A percentile compares a stretch with the other conserved stretches of the same genome.
Evolutionary conservation across 257 asterid species (phyloP).

Genomic region (Solanum chiquidenum): DNA sequence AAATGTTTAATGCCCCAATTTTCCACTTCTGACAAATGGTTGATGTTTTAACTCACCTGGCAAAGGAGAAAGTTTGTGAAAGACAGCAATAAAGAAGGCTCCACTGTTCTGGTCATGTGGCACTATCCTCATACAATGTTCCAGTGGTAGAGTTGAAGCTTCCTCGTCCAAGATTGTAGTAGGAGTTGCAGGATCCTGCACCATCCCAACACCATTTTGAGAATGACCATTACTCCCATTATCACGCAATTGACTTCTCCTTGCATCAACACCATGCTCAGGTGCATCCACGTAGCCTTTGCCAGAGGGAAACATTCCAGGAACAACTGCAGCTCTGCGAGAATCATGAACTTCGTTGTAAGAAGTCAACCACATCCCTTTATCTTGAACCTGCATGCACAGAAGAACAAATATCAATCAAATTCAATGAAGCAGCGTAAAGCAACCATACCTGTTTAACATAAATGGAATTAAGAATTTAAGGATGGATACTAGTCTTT

Average conservation of each 20-base stretch:
- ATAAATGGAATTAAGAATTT: neutral
- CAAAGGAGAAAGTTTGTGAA: conserved; percentile 53
- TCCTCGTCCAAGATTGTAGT: conserved; percentile 42
- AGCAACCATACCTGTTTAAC: neutral
- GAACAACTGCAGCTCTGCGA: conserved; percentile 52
- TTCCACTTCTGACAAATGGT: neutral
- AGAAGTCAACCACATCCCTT: conserved; percentile 64
- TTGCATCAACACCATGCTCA: conserved; percentile 6
- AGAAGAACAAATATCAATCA: conserved; percentile 1
- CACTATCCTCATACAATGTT: conserved; percentile 92
- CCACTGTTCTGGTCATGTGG: conserved; percentile 99
- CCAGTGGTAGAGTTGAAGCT: conserved; percentile 70
- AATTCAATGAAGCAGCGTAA: neutral
- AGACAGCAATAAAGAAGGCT: conserved; percentile 93
- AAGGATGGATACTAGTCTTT: neutral
- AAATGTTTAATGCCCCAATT: neutral
- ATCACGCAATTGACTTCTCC: conserved; percentile 2
- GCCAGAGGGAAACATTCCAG: conserved; percentile 98
- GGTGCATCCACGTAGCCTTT: conserved; percentile 34
- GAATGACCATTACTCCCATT: conserved; percentile 13
- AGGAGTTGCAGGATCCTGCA: conserved; percentile 24
- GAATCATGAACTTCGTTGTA: conserved; percentile 46
- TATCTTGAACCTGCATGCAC: conserved; percentile 68
- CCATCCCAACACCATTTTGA: conserved; percentile 15
- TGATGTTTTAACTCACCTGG: conserved; percentile 36